Evolutionary conservation across 2,329 filamentous ascomycete species (phyloP), one percentile per base, ranked within the genome.

Genomic region (Aspergillus novofumigatus): DNA sequence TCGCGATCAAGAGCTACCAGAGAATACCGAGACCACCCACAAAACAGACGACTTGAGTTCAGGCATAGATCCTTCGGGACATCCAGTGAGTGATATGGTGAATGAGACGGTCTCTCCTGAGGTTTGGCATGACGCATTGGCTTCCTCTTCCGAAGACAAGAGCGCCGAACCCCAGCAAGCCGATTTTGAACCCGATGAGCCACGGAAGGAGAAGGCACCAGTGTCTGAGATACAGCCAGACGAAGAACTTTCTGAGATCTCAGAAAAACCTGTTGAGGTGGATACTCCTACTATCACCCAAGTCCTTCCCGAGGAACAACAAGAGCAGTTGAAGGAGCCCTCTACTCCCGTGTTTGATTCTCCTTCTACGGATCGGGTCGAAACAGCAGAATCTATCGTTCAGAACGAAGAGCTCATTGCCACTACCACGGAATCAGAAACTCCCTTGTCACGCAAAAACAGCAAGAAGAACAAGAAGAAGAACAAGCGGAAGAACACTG

Each of bases 381-480:
- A 44, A 17, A 20, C 45, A 17, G 23, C n/a, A 8, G 49, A 14
- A 4, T 17, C 29, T 28, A 32, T 14, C 3, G 14, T 50, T 25
- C 41, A 8, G 11, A 42, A 54, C 4, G 49, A 58, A 44, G 58
- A 55, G 20, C 17, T 45, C 17, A 47, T 53, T 4, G 14, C n/a
- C 10, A 51, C 21, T 28, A 20, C 52, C 3, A 10, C 29, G 1
- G 60, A 60, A 41, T 10, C 48, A 21, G 62, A 64, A 35, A 21
- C 49, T 49, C n/a, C 54, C 10, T 50, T 60, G 5, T 56, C 56
- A 5, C 60, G 61, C 41, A 64, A 61, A 32, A 53, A 20, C 23
- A 63, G 61, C 56, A 67, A 63, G 41, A 64, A 63, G 54, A 65
- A 61, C 41, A 60, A 61, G 53, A 65, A 65, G 55, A 65, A 67